Conservation (phyloP, 768 basidiomycete species). For the Russula griseocarnosa region DNA sequence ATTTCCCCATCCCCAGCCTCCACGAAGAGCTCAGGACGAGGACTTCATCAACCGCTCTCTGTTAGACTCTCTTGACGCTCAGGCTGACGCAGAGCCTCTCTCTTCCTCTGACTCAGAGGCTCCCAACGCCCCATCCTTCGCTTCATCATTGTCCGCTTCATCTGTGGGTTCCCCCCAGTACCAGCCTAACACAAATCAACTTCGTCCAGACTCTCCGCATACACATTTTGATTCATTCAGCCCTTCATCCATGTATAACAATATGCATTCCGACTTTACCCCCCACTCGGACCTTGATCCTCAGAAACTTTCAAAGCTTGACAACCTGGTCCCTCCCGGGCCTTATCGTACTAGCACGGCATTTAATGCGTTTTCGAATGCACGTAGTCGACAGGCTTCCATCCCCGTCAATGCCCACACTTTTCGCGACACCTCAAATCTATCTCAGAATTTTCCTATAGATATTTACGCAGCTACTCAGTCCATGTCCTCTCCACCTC, state of each 20-base stretch:
- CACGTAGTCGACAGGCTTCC: constrained; percentile 26
- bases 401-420: constrained; percentile 21
- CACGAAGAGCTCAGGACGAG: constrained; percentile 50
- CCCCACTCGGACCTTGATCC: constrained; percentile 24
- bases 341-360: constrained; percentile 29
- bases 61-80: constrained; percentile 76
- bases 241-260: constrained; percentile 36
- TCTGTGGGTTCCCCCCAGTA: constrained; percentile 48
- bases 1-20: constrained; percentile 32
- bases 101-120: constrained; percentile 52
- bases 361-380: constrained; percentile 29
- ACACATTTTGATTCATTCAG: constrained; percentile 39
- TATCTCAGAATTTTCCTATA: constrained; percentile 27
- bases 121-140: constrained; percentile 39
- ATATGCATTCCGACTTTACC: constrained; percentile 25
- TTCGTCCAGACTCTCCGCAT: constrained; percentile 52
- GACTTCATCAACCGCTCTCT: constrained; percentile 84
- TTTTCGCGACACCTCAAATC: constrained; percentile 30
- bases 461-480: constrained; percentile 27
- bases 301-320: constrained; percentile 26
- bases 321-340: constrained; percentile 27
- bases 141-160: constrained; percentile 49
- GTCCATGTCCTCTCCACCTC: constrained; percentile 27
- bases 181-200: constrained; percentile 49
- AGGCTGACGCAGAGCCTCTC: constrained; percentile 74